A percentile compares a stretch with the other conserved stretches of the same genome.
Conservation (phyloP, 2,329 filamentous ascomycete species). For the Botrytis hyacinthi region DNA sequence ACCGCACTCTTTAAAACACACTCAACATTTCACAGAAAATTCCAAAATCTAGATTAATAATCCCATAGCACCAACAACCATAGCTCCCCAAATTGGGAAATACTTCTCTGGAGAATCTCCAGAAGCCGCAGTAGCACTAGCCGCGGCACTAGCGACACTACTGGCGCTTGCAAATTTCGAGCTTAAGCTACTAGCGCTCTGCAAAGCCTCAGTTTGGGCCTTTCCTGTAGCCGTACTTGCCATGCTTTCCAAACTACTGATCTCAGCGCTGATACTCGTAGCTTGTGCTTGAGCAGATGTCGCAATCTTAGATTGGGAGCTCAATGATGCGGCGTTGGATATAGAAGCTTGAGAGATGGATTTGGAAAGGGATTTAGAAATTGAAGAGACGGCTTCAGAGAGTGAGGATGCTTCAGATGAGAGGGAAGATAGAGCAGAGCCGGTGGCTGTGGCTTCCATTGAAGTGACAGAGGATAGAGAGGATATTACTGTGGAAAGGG, state of each 20-base stretch:
- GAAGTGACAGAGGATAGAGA: not conserved
- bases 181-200: conserved; percentile 7
- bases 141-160: not conserved
- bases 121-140: not conserved
- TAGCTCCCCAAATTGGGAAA: not conserved
- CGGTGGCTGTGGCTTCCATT: conserved; percentile 1
- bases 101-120: not conserved
- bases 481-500: conserved; percentile 6
- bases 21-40: not conserved
- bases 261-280: not conserved
- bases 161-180: not conserved
- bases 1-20: not conserved
- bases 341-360: not conserved
- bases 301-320: not conserved
- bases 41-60: not conserved
- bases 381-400: not conserved
- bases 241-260: conserved; percentile 1
- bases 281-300: not conserved
- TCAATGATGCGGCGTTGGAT: not conserved
- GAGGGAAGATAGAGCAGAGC: not conserved
- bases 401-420: conserved; percentile 6
- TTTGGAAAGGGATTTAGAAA: conserved; percentile 6
- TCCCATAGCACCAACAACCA: not conserved
- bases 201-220: not conserved
- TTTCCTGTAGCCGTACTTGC: conserved; percentile 3